These are phyloP conservation scores for Euphrasia arctica DNA, from an alignment of 305 asterid species.

Conservation along the genomic window DNA sequence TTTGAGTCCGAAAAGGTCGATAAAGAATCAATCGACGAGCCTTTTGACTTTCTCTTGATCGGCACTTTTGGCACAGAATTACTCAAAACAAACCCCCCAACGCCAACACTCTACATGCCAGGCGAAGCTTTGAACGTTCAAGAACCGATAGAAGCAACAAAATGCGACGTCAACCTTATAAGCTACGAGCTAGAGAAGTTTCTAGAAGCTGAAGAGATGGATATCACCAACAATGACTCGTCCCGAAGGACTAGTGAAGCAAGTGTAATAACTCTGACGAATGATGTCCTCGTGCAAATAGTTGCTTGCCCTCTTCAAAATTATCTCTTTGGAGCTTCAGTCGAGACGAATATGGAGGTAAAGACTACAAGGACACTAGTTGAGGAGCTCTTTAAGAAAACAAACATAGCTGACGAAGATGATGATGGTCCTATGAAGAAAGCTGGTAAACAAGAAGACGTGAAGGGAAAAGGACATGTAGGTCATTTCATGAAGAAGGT, in stretches of 20 bases:
- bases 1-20: neutral
- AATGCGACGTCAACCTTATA: conserved; percentile 44
- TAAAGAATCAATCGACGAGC: conserved; percentile 24
- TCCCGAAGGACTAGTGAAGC: conserved; percentile 54
- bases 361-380: conserved; percentile 43
- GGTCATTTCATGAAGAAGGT: conserved; percentile 47
- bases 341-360: conserved; percentile 28
- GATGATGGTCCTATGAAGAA: conserved; percentile 12
- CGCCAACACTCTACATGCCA: conserved; percentile 47
- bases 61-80: conserved; percentile 56
- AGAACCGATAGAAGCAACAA: conserved; percentile 40
- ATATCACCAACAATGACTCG: conserved; percentile 30
- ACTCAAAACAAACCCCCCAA: conserved; percentile 42
- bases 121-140: conserved; percentile 17
- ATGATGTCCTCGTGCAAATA: conserved; percentile 31
- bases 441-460: conserved; percentile 25
- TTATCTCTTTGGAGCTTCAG: conserved; percentile 53
- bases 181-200: conserved; percentile 56
- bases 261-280: conserved; percentile 43
- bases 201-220: conserved; percentile 37
- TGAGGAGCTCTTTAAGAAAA: conserved; percentile 48
- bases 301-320: conserved; percentile 51
- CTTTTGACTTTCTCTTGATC: conserved; percentile 64
- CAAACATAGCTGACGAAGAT: conserved; percentile 24
- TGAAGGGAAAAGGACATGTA: conserved; percentile 22